phyloP scores from a whole-genome alignment of 2,329 filamentous ascomycete species.

The Camptophora hylomeconis region DNA sequence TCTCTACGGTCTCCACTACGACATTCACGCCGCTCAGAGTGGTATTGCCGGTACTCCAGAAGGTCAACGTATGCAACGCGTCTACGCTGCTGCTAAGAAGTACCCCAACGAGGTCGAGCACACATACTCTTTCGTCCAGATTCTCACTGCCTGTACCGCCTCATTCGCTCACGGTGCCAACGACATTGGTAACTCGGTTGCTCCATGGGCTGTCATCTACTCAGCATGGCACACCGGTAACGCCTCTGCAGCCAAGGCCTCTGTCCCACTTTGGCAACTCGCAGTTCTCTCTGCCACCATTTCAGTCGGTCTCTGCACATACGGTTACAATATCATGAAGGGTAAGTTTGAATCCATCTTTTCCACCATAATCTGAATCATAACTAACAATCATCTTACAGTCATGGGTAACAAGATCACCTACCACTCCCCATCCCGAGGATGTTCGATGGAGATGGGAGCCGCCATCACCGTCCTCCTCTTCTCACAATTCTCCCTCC shows the following conservation, averaged over 20 bases:
- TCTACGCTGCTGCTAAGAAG: conserved; percentile 51
- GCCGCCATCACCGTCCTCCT: conserved; percentile 64
- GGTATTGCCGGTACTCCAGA: conserved; percentile 61
- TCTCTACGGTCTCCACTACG: conserved; percentile 68
- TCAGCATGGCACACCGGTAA: conserved; percentile 51
- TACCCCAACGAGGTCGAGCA: conserved; percentile 60
- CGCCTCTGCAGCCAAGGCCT: conserved; percentile 47
- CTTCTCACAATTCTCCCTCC: conserved; percentile 62
- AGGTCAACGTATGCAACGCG: conserved; percentile 55
- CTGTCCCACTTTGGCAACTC: conserved; percentile 64
- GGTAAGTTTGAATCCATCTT: conserved; percentile 31
- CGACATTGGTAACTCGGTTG: conserved; percentile 60
- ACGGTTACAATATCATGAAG: conserved; percentile 78
- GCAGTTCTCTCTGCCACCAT: conserved; percentile 53
- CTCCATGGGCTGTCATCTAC: conserved; percentile 59
- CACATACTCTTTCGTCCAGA: conserved; percentile 40
- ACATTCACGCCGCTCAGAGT: conserved; percentile 64
- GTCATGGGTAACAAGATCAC: conserved; percentile 75
- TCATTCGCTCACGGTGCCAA: conserved; percentile 57
- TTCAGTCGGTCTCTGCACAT: conserved; percentile 56
- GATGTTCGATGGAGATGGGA: conserved; percentile 66
- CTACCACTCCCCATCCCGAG: conserved; percentile 48
- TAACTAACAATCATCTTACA: conserved; percentile 21
- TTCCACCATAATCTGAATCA: conserved; percentile 3
- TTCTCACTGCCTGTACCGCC: conserved; percentile 38